A percentile compares a stretch with the other conserved stretches of the same genome.
Evolutionary conservation across 1,284 basidiomycete genomes (phyloP).

Genomic region (Omphalotus olearius): DNA sequence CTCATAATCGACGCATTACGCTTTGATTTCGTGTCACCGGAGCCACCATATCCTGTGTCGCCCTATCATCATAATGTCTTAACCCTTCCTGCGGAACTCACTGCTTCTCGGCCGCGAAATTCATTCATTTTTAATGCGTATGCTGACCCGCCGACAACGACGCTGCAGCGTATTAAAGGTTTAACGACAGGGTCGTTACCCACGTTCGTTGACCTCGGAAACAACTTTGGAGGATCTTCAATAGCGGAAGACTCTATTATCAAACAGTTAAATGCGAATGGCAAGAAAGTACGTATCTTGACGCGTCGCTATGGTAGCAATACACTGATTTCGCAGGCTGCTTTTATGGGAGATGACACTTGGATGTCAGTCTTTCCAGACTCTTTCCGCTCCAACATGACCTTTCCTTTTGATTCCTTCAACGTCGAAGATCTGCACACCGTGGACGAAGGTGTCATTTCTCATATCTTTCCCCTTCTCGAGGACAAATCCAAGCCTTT

Average conservation of each 20-base stretch:
- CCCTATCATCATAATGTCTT: conserved; percentile 82
- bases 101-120: conserved; percentile 52
- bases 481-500: conserved; percentile 39
- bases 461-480: conserved; percentile 81
- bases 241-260: conserved; percentile 88
- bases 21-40: conserved; percentile 88
- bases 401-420: conserved; percentile 92
- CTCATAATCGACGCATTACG: conserved; percentile 92
- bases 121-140: conserved; percentile 89
- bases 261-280: conserved; percentile 50
- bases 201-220: conserved; percentile 92
- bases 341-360: conserved; percentile 96
- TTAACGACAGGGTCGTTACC: conserved; percentile 95
- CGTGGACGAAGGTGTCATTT: conserved; percentile 88
- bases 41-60: conserved; percentile 57
- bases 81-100: conserved; percentile 73
- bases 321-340: conserved; percentile 37
- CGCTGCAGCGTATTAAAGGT: conserved; percentile 93
- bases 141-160: conserved; percentile 94
- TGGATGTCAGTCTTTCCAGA: conserved; percentile 90
- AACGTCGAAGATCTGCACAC: conserved; percentile 98
- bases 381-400: conserved; percentile 66
- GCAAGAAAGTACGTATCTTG: conserved; percentile 48
- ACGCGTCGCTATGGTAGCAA: no score
- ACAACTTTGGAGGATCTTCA: conserved; percentile 85